A percentile compares a stretch with the other conserved stretches of the same genome.
These are phyloP conservation scores for Amylocarpus encephaloides DNA, from an alignment of 2,329 filamentous ascomycete species.

Conservation along the genomic window DNA sequence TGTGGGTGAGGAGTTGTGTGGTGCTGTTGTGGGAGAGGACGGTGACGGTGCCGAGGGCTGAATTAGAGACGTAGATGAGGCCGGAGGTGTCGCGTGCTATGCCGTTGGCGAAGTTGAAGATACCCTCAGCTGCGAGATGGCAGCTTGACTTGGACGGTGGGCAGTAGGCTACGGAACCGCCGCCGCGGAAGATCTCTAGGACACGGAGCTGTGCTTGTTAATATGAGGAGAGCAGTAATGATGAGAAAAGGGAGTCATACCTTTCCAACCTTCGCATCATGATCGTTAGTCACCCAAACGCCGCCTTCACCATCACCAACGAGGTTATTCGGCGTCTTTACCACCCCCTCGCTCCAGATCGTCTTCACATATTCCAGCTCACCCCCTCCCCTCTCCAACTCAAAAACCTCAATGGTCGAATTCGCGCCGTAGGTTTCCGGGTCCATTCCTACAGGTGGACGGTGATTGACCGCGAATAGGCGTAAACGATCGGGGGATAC, in stretches of 20 bases:
- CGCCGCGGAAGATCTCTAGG: conserved; percentile 10
- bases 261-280: conserved; percentile 22
- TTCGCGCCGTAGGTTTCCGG: conserved; percentile 27
- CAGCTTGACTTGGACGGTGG: conserved; percentile 8
- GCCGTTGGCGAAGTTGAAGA: conserved; percentile 30
- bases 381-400: conserved; percentile 18
- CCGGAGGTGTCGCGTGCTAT: conserved; percentile 25
- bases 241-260: conserved; percentile 11
- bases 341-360: conserved; percentile 23
- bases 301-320: conserved; percentile 27
- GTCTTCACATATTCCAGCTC: conserved; percentile 29
- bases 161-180: conserved; percentile 25
- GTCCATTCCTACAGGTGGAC: conserved; percentile 26
- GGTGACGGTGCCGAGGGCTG: conserved; percentile 25
- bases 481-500: conserved; percentile 14
- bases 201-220: background rate
- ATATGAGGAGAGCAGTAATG: conserved; percentile 1
- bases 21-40: conserved; percentile 9
- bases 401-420: conserved; percentile 32
- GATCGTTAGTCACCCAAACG: conserved; percentile 32
- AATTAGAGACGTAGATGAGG: conserved; percentile 28
- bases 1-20: conserved; percentile 6
- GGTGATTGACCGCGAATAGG: conserved; percentile 31
- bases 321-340: conserved; percentile 28
- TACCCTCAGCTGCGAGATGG: conserved; percentile 17